Base-by-base conservation (phyloP, 163 green algal species). In the Volvox carteri region DNA sequence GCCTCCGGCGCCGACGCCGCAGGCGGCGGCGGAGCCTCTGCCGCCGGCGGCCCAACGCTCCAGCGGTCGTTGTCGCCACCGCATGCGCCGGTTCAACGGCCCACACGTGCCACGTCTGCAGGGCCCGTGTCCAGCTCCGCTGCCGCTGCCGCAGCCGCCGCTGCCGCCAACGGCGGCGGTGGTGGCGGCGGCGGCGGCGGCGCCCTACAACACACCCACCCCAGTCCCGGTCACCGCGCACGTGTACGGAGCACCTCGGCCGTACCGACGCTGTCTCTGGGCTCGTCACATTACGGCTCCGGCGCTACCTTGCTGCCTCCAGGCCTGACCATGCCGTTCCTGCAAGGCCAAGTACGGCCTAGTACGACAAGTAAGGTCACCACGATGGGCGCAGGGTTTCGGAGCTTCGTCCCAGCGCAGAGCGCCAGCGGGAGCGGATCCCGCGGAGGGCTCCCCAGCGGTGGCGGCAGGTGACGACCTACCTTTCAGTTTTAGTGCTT, bases 351-450 rank as follows among this genome's bases (percentile, higher is more conserved):
- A 52, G 28, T 90, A 67, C 86, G 65, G 39, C 86, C 75, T 39
- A 74, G 41, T 23, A 75, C 77, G 16, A 84, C 76, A 23, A 78
- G 54, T 62, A 90, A 90, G 77, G 75, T 90, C 25, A 90, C 86
- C 14, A 90, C 86, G 4, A 60, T 90, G 86, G 86, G 86, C 2
- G 86, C 86, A 0, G 86, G 86, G 12, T 90, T 90, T 56, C 76
- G 86, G 37, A 86, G 75, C 76, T 90, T 90, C 9, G 77, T 86
- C 37, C 86, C 86, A 21, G 79, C 75, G 30, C 75, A 50, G 75
- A n/a, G 46, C 74, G 48, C 41, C 74, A 68, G 39, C 16, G 33
- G 33, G 18, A n/a, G 46, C 6, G 75, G 23, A 28, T 48, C 44
- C 25, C 42, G 72, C 25, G 44, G 73, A 30, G 73, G 44, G 25